Percentiles rank a stretch among this genome's conserved stretches.
These are phyloP conservation scores for Termitomyces sp. DNA, from an alignment of 768 basidiomycete genomes.

Conservation along the genomic window DNA sequence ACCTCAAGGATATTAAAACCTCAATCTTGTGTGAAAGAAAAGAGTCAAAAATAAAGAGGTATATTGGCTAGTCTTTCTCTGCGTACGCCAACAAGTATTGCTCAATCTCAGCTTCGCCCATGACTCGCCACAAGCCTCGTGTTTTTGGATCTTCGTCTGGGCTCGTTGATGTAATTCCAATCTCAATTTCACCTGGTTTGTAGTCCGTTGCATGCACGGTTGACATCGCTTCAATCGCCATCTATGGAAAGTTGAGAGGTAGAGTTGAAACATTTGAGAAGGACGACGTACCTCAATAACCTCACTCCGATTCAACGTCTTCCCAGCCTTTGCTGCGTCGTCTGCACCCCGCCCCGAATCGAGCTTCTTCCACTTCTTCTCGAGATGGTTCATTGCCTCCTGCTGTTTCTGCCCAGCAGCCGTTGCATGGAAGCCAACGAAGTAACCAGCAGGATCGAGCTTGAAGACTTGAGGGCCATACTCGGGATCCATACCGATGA, in stretches of 20 bases:
- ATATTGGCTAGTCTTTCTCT: conserved; percentile 68
- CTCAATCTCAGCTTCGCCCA: conserved; percentile 77
- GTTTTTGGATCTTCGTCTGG: conserved; percentile 72
- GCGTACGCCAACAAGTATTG: conserved; percentile 79
- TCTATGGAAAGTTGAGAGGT: conserved; percentile 36
- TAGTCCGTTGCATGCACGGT: conserved; percentile 94
- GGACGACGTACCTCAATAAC: conserved; percentile 80
- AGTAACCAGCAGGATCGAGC: conserved; percentile 98
- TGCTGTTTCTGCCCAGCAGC: conserved; percentile 97
- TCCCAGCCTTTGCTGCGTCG: conserved; percentile 72
- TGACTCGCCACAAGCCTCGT: conserved; percentile 74
- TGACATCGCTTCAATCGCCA: conserved; percentile 94
- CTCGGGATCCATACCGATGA: conserved; percentile 91
- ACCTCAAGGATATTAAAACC: background rate
- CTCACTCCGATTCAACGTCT: conserved; percentile 65
- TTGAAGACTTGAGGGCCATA: conserved; percentile 97
- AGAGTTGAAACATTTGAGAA: background rate
- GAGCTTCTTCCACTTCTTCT: conserved; percentile 98
- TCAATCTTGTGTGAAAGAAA: background rate
- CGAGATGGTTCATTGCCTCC: conserved; percentile 96
- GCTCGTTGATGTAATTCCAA: conserved; percentile 82
- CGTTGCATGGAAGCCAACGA: conserved; percentile 97
- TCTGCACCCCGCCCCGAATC: conserved; percentile 76
- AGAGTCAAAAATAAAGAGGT: conserved; percentile 1
- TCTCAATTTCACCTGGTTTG: conserved; percentile 93